These are phyloP conservation scores for Piromyces finnis DNA, from an alignment of 192 early-diverging fungal genomes.

Conservation along the genomic window DNA sequence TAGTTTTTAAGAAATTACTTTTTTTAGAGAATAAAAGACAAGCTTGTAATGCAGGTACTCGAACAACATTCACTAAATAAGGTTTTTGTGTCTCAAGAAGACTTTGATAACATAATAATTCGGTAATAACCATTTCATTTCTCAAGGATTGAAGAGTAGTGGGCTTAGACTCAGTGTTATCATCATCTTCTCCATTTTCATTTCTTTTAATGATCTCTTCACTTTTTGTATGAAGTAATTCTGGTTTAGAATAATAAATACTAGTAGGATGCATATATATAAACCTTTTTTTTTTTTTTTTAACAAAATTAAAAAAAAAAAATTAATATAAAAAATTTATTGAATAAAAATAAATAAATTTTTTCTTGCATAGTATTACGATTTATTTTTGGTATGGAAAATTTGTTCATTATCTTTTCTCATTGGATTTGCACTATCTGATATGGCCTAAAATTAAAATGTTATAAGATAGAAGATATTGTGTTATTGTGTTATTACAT, in stretches of 20 bases:
- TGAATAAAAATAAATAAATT: no score
- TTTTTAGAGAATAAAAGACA: conserved; percentile 33
- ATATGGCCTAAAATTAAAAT: conserved; percentile 11
- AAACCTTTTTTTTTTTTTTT: conserved; percentile 17
- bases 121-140: conserved; percentile 8
- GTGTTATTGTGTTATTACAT: no score
- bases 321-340: not conserved
- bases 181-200: conserved; percentile 6
- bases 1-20: conserved; percentile 13
- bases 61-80: conserved; percentile 37
- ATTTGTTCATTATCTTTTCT: conserved; percentile 26
- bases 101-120: conserved; percentile 40
- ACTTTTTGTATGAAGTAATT: conserved; percentile 19
- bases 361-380: not conserved
- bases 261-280: conserved; percentile 43
- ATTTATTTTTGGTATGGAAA: conserved; percentile 34
- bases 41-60: conserved; percentile 32
- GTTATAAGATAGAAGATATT: no score
- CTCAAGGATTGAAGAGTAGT: conserved; percentile 14
- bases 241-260: conserved; percentile 32
- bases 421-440: conserved; percentile 40
- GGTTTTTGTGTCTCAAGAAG: conserved; percentile 47
- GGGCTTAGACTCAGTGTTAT: conserved; percentile 10
- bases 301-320: not conserved
- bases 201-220: conserved; percentile 9